Evolutionary conservation across 768 basidiomycete genomes (phyloP).

Genomic region (Suillus hirtellus): DNA sequence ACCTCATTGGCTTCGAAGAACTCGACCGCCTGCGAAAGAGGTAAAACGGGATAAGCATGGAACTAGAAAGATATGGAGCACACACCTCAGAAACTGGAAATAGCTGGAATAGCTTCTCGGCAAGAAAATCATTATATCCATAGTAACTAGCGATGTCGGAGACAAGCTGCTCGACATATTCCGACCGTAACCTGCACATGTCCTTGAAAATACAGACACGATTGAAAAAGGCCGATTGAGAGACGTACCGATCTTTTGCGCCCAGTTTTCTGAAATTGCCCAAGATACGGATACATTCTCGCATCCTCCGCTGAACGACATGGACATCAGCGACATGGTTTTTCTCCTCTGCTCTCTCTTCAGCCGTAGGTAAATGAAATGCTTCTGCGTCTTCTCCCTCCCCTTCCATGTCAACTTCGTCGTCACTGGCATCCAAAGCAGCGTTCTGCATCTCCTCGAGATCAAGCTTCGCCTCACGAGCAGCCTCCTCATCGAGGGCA

Average conservation of each 20-base stretch:
- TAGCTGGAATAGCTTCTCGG: slow-evolving; percentile 91
- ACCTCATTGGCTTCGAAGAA: slow-evolving; percentile 99
- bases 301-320: slow-evolving; percentile 76
- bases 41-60: slow-evolving; percentile 10
- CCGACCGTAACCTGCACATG: slow-evolving; percentile 71
- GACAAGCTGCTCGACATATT: slow-evolving; percentile 86
- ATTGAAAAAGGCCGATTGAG: slow-evolving; percentile 14
- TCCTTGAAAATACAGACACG: slow-evolving; percentile 10
- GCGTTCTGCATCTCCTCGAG: slow-evolving; percentile 63
- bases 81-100: slow-evolving; percentile 90
- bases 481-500: slow-evolving; percentile 68
- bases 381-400: slow-evolving; percentile 41
- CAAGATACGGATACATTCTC: slow-evolving; percentile 71
- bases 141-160: slow-evolving; percentile 94
- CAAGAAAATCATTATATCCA: slow-evolving; percentile 94
- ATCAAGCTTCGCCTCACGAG: slow-evolving; percentile 69
- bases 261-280: slow-evolving; percentile 70
- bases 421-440: slow-evolving; percentile 49
- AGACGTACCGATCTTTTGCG: slow-evolving; percentile 63
- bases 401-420: slow-evolving; percentile 42
- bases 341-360: slow-evolving; percentile 74
- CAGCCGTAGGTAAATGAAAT: slow-evolving; percentile 68
- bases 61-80: slow-evolving; percentile 13
- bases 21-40: slow-evolving; percentile 76
- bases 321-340: slow-evolving; percentile 69